These are phyloP conservation scores for Alternaria consortialis DNA, from an alignment of 2,329 filamentous ascomycete species.

Conservation along the genomic window DNA sequence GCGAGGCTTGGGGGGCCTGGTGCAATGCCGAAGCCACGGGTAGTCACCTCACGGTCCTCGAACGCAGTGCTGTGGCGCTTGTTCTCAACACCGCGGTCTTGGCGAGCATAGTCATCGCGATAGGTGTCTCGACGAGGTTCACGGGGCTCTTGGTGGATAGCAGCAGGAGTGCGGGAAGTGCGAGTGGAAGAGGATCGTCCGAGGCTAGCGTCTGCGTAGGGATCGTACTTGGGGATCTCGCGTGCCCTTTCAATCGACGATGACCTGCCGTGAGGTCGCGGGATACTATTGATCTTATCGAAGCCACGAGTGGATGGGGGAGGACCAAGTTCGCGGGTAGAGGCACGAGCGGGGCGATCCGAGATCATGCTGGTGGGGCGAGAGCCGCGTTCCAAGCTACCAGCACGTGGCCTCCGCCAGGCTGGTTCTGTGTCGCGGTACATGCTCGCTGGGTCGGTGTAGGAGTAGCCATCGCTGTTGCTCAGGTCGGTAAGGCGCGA, in stretches of 20 bases:
- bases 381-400: constrained; percentile 56
- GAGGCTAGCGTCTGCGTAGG: constrained; percentile 50
- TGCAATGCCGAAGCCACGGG: constrained; percentile 59
- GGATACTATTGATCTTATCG: constrained; percentile 67
- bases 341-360: constrained; percentile 49
- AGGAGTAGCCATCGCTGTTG: constrained; percentile 59
- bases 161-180: constrained; percentile 52
- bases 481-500: constrained; percentile 45
- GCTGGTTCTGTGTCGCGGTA: constrained; percentile 61
- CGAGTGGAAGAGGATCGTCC: constrained; percentile 51
- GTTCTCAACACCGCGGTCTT: constrained; percentile 51
- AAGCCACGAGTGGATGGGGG: constrained; percentile 76
- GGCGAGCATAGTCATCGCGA: constrained; percentile 56
- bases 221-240: constrained; percentile 46
- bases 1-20: constrained; percentile 26
- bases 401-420: constrained; percentile 56
- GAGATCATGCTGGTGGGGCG: constrained; percentile 58
- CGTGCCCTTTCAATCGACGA: constrained; percentile 45
- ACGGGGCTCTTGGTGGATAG: constrained; percentile 60
- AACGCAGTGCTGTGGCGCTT: constrained; percentile 48
- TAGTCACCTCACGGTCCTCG: constrained; percentile 56
- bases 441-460: constrained; percentile 61
- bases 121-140: constrained; percentile 51
- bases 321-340: constrained; percentile 57
- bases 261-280: constrained; percentile 36